These are phyloP conservation scores for Gyrodon lividus DNA, from an alignment of 768 basidiomycete species.

Conservation along the genomic window DNA sequence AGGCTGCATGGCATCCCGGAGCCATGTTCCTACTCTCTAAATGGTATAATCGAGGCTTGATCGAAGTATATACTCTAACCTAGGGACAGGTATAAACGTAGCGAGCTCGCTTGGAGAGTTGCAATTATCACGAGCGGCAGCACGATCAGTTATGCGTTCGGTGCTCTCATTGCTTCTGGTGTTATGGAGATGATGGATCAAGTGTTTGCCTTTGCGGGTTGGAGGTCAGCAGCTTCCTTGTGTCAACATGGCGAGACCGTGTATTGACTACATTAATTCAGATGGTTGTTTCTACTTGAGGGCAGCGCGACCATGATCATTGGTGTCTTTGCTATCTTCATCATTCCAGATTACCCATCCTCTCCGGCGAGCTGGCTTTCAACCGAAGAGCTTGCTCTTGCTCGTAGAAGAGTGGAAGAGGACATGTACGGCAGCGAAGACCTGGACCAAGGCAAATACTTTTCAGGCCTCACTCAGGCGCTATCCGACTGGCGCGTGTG, in stretches of 20 bases:
- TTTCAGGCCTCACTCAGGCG: constrained; percentile 51
- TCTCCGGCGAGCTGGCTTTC: constrained; percentile 56
- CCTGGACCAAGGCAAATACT: constrained; percentile 17
- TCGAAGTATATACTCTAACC: background rate
- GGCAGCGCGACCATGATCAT: constrained; percentile 52
- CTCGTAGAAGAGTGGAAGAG: constrained; percentile 56
- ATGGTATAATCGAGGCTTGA: constrained; percentile 38
- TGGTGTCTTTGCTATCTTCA: constrained; percentile 49
- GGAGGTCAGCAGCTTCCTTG: constrained; percentile 47
- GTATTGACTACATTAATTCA: constrained; percentile 18
- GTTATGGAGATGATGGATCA: constrained; percentile 69
- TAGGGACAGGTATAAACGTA: constrained; percentile 54
- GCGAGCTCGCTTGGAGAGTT: constrained; percentile 65
- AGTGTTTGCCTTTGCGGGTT: constrained; percentile 62
- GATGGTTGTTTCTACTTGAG: constrained; percentile 71
- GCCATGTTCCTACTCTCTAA: constrained; percentile 63
- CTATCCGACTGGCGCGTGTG: constrained; percentile 76
- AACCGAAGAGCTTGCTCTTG: constrained; percentile 49
- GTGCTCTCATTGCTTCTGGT: constrained; percentile 69
- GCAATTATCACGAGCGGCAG: constrained; percentile 68
- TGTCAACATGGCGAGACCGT: background rate
- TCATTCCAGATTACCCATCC: constrained; percentile 70
- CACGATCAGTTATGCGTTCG: constrained; percentile 76
- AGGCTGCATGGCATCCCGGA: constrained; percentile 63
- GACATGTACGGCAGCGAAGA: constrained; percentile 46